Base-by-base conservation (phyloP, 129 eudicot species). In the Flaveria ramosissima region DNA sequence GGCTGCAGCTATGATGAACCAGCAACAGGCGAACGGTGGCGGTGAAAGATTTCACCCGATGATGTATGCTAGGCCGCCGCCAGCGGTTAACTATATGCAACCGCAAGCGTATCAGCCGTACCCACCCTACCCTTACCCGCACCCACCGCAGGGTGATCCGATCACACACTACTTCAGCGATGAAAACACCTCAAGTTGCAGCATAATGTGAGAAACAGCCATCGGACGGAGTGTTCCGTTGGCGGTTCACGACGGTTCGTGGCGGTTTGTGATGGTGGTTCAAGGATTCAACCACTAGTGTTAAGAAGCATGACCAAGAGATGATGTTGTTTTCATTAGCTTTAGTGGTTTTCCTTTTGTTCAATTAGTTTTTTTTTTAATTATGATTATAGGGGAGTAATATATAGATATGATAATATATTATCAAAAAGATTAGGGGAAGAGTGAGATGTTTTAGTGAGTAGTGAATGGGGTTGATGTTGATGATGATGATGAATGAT, bases 31-130 rank as follows among this genome's bases (percentile, higher is more conserved):
- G 0, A 81, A 78, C 16, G 97, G 60, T 17, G 62, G 92, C 3
- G 86, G 88, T 39, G 98, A 94, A 65, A 82, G 92, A 74, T 94
- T 94, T 71, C 98, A 91, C 73, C 98, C 93, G 1, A 91, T 94
- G 97, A 89, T 91, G 97, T 91, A 91, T 36, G 97, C 96, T 0
- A 85, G 93, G 2, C 97, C 98, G 1, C 96, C 96, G 7, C 97
- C 98, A 5, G 96, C 96, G 0, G 85, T 87, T 48, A 92, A 91
- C 52, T 91, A 94, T 84, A 87, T 91, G 98, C 98, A 96, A 8
- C 90, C 92, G 1, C 86, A 81, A 19, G 74, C 74, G 17, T 74
- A 80, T 53, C 79, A 80, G 17, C 52, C 79, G 1, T 72, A 82
- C 12, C 86, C 93, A 0, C 90, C 86, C 4, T 79, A 88, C 71